A percentile compares a stretch with the other conserved stretches of the same genome.
Conservation (phyloP, 1,284 basidiomycete species). For the Cronartium ribicola region DNA sequence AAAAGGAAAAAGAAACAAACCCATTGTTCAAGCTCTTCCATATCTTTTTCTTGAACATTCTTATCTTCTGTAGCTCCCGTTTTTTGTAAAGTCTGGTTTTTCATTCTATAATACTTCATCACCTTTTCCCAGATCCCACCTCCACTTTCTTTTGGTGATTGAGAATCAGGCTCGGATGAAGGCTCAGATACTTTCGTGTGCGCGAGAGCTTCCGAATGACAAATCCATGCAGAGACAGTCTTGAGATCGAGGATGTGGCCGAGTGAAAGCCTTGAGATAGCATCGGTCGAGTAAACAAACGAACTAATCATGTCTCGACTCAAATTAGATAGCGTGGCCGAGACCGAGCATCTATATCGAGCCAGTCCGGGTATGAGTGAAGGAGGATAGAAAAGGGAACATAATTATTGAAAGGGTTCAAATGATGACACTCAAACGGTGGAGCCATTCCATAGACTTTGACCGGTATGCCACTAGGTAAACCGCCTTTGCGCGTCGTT, state of each 20-base stretch:
- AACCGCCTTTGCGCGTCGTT: constrained; percentile 8
- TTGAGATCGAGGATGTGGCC: constrained; percentile 60
- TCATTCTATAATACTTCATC: background rate
- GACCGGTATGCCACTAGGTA: constrained; percentile 16
- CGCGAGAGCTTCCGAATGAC: constrained; percentile 6
- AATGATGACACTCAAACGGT: constrained; percentile 7
- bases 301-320: constrained; percentile 58
- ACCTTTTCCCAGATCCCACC: background rate
- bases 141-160: background rate
- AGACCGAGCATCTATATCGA: constrained; percentile 8
- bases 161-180: background rate
- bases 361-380: background rate
- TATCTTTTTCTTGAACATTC: background rate
- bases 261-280: constrained; percentile 70
- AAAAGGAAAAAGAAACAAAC: background rate
- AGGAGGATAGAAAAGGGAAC: no score
- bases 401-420: background rate
- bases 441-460: constrained; percentile 28
- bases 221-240: constrained; percentile 23
- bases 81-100: background rate
- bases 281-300: constrained; percentile 74
- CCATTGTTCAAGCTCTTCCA: constrained; percentile 1
- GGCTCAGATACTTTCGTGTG: background rate
- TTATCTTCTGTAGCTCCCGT: background rate
- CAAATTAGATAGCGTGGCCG: constrained; percentile 8